phyloP scores from a whole-genome alignment of 2,329 filamentous ascomycete species.

The Microdochium nivale region DNA sequence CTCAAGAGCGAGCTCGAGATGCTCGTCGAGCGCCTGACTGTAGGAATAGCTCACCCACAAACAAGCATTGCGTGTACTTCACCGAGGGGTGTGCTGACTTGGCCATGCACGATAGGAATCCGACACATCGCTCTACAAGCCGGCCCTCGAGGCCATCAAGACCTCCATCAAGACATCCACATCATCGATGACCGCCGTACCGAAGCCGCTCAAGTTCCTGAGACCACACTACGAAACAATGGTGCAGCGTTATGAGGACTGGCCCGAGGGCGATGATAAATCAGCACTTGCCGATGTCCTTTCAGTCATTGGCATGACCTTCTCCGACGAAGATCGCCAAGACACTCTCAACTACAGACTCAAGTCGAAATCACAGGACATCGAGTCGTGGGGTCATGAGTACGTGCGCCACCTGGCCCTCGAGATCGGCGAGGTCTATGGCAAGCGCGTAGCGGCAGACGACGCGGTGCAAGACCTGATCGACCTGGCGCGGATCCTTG shows the following conservation, averaged over 20 bases:
- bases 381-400: conserved; percentile 96
- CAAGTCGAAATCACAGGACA: conserved; percentile 81
- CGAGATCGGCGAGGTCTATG: conserved; percentile 92
- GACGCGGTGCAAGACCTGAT: conserved; percentile 77
- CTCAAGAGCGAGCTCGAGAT: conserved; percentile 97
- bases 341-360: conserved; percentile 95
- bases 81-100: not conserved
- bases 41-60: conserved; percentile 31
- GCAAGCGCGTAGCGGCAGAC: conserved; percentile 77
- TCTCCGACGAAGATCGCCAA: conserved; percentile 89
- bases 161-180: conserved; percentile 98
- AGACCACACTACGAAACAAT: conserved; percentile 92
- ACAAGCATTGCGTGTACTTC: not conserved
- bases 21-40: conserved; percentile 90
- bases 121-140: conserved; percentile 80
- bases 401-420: conserved; percentile 93
- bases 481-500: conserved; percentile 73
- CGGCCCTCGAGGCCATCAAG: conserved; percentile 93
- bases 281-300: conserved; percentile 87
- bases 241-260: conserved; percentile 80
- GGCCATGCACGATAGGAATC: conserved; percentile 53
- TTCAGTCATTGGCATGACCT: conserved; percentile 97
- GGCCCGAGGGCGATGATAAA: conserved; percentile 79
- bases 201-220: conserved; percentile 96
- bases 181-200: conserved; percentile 98